phyloP scores from a whole-genome alignment of 2,329 filamentous ascomycete species.

The Pseudopithomyces chartarum region DNA sequence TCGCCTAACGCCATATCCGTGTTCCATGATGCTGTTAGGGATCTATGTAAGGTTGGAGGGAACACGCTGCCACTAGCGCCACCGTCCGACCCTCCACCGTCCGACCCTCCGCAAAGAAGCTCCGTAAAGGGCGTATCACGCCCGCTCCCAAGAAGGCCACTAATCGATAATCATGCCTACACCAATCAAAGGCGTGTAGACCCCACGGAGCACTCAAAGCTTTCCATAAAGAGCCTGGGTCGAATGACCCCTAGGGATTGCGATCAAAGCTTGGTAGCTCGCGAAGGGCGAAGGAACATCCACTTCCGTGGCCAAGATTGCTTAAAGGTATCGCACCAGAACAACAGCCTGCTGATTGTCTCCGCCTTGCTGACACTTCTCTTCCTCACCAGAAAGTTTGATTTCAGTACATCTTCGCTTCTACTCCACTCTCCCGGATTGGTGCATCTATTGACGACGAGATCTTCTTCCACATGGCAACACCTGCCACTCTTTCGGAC shows the following conservation, averaged over 20 bases:
- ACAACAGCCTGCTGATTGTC: neutral
- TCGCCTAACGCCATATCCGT: too few relatives aligned
- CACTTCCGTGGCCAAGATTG: neutral
- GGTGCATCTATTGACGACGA: neutral
- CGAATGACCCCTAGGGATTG: neutral
- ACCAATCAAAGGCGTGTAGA: neutral
- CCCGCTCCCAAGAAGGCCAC: neutral
- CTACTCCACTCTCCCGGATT: neutral
- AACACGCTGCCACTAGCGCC: neutral
- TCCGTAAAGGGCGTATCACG: slow-evolving; percentile 1
- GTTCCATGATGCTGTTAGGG: neutral
- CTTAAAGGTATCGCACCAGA: neutral
- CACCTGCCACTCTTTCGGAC: slow-evolving; percentile 23
- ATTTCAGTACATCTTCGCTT: neutral
- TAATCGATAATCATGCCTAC: neutral
- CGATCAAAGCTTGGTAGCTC: slow-evolving; percentile 1
- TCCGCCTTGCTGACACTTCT: neutral
- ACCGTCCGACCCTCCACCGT: slow-evolving; percentile 7
- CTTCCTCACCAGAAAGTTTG: neutral
- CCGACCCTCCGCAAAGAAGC: slow-evolving; percentile 1
- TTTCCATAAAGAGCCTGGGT: neutral
- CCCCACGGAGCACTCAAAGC: neutral
- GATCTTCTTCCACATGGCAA: slow-evolving; percentile 24
- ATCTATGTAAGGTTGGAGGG: neutral
- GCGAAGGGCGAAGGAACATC: neutral